A percentile compares a stretch with the other conserved stretches of the same genome.
phyloP scores from a whole-genome alignment of 768 basidiomycete species.

The Phanerochaete carnosa region DNA sequence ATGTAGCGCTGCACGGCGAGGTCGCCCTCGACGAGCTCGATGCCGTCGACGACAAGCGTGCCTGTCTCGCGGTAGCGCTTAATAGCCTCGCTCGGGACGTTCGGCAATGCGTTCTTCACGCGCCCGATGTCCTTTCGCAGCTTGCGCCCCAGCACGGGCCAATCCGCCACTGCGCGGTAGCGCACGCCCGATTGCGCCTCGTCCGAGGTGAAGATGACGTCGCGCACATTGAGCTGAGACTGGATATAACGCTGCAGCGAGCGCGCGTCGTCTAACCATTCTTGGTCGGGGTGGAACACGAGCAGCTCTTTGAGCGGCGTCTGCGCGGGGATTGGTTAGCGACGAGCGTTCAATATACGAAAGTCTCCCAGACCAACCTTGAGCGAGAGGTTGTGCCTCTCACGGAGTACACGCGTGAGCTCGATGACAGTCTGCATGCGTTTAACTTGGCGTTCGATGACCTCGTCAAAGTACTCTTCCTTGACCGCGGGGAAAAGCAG shows the following conservation, averaged over 20 bases:
- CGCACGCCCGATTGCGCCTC: conserved; percentile 82
- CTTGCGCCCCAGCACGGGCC: conserved; percentile 91
- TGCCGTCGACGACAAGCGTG: conserved; percentile 82
- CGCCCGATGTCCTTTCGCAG: conserved; percentile 87
- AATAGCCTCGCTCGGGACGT: conserved; percentile 77
- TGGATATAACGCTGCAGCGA: conserved; percentile 85
- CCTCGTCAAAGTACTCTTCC: conserved; percentile 90
- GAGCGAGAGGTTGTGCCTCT: conserved; percentile 79
- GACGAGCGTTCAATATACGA: background rate
- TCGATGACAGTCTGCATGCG: conserved; percentile 96
- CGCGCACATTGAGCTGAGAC: conserved; percentile 94
- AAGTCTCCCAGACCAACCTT: conserved; percentile 57
- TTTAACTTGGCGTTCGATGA: conserved; percentile 91
- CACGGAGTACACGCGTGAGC: conserved; percentile 83
- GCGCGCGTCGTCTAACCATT: conserved; percentile 83
- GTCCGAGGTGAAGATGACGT: conserved; percentile 85
- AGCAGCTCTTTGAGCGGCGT: conserved; percentile 90
- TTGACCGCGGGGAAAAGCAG: conserved; percentile 90
- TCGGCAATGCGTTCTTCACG: conserved; percentile 85
- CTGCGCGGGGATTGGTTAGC: conserved; percentile 33
- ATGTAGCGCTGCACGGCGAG: conserved; percentile 89
- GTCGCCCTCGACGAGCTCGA: conserved; percentile 88
- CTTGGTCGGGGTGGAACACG: conserved; percentile 85
- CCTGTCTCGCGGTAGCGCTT: conserved; percentile 74
- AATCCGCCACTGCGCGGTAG: conserved; percentile 92